phyloP scores from a whole-genome alignment of 148 eudicot species.

The Rhododendron kiyosumense region DNA sequence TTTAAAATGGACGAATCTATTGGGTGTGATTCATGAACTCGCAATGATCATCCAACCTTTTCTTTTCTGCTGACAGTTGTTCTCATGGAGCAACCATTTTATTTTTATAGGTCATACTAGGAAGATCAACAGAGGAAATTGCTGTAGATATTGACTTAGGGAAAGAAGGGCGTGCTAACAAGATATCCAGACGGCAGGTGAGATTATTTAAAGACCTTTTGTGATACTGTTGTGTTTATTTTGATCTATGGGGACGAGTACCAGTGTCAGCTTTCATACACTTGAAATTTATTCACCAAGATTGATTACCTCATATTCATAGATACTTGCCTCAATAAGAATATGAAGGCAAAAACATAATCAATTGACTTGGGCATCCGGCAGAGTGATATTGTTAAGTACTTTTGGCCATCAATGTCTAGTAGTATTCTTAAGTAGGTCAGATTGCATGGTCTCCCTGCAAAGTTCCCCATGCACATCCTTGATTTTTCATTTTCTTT shows the following conservation, averaged over 20 bases:
- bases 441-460: neutral
- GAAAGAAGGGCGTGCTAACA: slow-evolving; percentile 75
- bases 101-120: slow-evolving; percentile 62
- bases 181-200: slow-evolving; percentile 93
- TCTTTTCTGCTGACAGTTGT: neutral
- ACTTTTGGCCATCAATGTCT: neutral
- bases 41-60: neutral
- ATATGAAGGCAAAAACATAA: neutral
- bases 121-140: slow-evolving; percentile 75
- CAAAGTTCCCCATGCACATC: neutral
- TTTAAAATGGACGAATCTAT: neutral
- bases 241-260: neutral
- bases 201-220: neutral
- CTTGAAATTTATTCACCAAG: neutral
- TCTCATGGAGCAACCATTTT: neutral
- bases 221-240: neutral
- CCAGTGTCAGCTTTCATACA: neutral
- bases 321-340: neutral
- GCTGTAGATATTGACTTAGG: slow-evolving; percentile 77
- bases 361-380: neutral
- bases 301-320: neutral
- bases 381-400: neutral
- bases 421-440: neutral
- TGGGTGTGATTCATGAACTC: neutral
- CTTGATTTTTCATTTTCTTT: neutral